Conservation (phyloP, 1,284 basidiomycete genomes). For the Tylopilus sp. region DNA sequence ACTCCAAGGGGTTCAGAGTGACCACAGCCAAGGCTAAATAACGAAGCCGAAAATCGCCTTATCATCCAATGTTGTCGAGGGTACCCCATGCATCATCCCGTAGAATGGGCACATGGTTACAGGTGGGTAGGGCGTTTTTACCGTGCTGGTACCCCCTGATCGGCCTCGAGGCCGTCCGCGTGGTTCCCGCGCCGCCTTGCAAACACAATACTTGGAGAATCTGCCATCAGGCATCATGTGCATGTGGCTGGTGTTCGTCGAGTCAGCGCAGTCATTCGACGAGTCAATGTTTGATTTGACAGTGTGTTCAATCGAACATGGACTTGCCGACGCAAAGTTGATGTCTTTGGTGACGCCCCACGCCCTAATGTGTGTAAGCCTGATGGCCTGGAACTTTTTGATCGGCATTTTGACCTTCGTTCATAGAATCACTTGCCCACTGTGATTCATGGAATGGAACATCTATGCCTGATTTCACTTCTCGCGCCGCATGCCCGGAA, state of each 20-base stretch:
- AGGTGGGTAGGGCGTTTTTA: slow-evolving; percentile 2
- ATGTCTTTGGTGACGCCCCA: neutral
- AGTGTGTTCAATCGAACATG: no score
- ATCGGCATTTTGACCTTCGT: slow-evolving; percentile 12
- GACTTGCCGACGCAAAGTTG: neutral
- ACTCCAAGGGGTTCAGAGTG: neutral
- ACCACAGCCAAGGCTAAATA: neutral
- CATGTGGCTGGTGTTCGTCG: neutral
- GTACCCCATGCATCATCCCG: neutral
- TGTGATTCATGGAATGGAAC: slow-evolving; percentile 11
- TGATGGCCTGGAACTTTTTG: slow-evolving; percentile 2
- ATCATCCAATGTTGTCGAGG: slow-evolving; percentile 1
- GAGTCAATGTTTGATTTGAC: no score
- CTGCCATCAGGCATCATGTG: neutral
- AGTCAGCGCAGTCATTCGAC: no score
- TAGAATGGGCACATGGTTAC: neutral
- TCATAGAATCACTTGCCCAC: neutral
- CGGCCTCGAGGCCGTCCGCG: slow-evolving; percentile 15
- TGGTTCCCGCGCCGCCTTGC: slow-evolving; percentile 5
- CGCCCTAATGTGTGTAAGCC: neutral
- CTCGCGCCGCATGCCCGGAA: neutral
- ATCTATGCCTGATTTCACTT: neutral
- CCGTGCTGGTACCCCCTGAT: slow-evolving; percentile 3
- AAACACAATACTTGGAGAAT: neutral
- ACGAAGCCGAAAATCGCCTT: slow-evolving; percentile 1